phyloP scores from a whole-genome alignment of 2,329 filamentous ascomycete species.

The Myotisia sp. region DNA sequence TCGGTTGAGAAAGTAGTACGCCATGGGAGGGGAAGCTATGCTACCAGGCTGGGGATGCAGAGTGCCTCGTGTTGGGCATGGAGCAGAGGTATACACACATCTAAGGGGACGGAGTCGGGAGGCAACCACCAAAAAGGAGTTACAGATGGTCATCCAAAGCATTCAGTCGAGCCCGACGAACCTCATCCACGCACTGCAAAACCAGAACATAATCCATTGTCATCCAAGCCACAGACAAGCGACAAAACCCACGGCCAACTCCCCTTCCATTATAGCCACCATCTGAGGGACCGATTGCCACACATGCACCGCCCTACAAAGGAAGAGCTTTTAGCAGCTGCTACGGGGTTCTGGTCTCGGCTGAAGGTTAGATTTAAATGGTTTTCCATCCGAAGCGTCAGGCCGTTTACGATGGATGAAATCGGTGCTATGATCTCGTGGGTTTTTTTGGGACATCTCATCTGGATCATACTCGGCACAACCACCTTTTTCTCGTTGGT shows the following conservation, averaged over 20 bases:
- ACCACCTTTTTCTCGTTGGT: slow-evolving; percentile 92
- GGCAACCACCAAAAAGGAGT: not conserved
- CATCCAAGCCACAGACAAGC: no score
- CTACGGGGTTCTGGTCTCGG: slow-evolving; percentile 83
- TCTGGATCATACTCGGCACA: slow-evolving; percentile 93
- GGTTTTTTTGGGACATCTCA: slow-evolving; percentile 82
- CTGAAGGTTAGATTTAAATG: slow-evolving; percentile 90
- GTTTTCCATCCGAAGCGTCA: slow-evolving; percentile 84
- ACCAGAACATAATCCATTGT: no score
- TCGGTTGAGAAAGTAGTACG: slow-evolving; percentile 20
- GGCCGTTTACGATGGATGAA: slow-evolving; percentile 91
- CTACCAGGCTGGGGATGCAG: slow-evolving; percentile 13
- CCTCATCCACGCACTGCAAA: no score
- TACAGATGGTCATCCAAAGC: no score
- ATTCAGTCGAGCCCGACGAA: no score
- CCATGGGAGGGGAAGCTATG: slow-evolving; percentile 13
- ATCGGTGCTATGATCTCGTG: slow-evolving; percentile 92
- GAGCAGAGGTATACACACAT: slow-evolving; percentile 22
- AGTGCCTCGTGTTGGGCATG: slow-evolving; percentile 14
- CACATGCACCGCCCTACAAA: slow-evolving; percentile 73
- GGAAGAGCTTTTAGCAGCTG: slow-evolving; percentile 80
- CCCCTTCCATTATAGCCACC: slow-evolving; percentile 14
- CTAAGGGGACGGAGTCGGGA: slow-evolving; percentile 7
- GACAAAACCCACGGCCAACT: not conserved
- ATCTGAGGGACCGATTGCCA: slow-evolving; percentile 48